Evolutionary conservation across 2,329 filamentous ascomycete species (phyloP), one percentile per base, ranked within the genome.

Genomic region (Cercospora sp.): DNA sequence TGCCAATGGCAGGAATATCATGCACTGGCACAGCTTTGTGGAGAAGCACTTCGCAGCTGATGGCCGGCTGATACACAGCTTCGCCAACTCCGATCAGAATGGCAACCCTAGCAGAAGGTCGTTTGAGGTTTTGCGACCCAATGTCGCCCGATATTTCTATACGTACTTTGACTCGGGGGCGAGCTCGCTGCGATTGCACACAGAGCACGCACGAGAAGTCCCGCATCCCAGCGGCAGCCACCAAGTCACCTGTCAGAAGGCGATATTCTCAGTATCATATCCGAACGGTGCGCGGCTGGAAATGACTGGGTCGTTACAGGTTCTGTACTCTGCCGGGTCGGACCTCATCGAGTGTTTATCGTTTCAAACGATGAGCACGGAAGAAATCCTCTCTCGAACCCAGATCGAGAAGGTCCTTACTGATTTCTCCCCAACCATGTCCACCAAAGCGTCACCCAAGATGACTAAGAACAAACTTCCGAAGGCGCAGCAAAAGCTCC

Each of bases 221-320:
- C 80, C 83, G 55, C 78, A 91, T 40, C 83, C 86, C 1, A 87
- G 86, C 66, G 88, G 90, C 59, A 88, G 88, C 57, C 89, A 91
- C 74, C 89, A 89, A 73, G 90, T 97, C 23, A 90, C 92, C 73
- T 93, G 92, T 75, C 82, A 83, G 26, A 91, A 89, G 74, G 89
- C 93, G 28, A 95, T 89, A 75, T 88, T 98, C 66, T 90, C 95
- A 5, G 96, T 97, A 78, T 96, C 92, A 87, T 97, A 94, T 76
- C 88, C 91, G 62, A 92, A 91, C 70, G 91, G 90, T 63, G 91
- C 90, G 68, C 93, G 69, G 63, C 73, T 77, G 42, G 75, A 76
- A 53, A 74, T 75, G 67, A 68, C 84, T n/a, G 94, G 94, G 53
- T 88, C 85, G 4, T 82, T 98, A 28, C 89, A 89, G 60, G 93